Evolutionary conservation across 2,329 filamentous ascomycete species (phyloP).

Genomic region (Alternaria sp.): DNA sequence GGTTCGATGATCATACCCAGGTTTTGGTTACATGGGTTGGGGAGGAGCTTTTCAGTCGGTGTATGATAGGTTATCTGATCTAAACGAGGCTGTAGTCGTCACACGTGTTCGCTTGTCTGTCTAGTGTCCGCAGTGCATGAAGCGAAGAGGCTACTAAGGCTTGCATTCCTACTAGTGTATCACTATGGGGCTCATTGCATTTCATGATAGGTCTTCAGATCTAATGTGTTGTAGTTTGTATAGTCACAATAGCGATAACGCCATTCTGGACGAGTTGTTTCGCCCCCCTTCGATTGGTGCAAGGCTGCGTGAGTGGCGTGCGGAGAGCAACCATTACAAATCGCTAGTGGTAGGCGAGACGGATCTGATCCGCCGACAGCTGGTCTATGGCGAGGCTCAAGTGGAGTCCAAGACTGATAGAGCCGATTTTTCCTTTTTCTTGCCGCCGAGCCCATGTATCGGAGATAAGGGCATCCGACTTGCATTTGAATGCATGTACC

Average conservation of each 20-base stretch:
- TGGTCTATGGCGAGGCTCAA: slow-evolving; percentile 9
- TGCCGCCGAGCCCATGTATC: slow-evolving; percentile 14
- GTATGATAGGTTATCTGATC: slow-evolving; percentile 16
- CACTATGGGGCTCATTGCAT: not conserved
- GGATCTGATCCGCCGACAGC: slow-evolving; percentile 23
- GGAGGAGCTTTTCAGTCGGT: slow-evolving; percentile 1
- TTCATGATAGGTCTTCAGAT: not conserved
- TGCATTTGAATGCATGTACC: not conserved
- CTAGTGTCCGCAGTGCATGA: slow-evolving; percentile 32
- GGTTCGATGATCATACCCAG: not conserved
- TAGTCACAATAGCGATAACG: not conserved
- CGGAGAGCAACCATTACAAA: slow-evolving; percentile 14
- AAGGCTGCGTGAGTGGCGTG: slow-evolving; percentile 7
- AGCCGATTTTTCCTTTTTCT: slow-evolving; percentile 14
- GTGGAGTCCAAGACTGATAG: slow-evolving; percentile 9
- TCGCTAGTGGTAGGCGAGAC: slow-evolving; percentile 26
- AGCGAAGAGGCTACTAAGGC: slow-evolving; percentile 14
- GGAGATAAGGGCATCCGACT: not conserved
- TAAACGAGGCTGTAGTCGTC: slow-evolving; percentile 3
- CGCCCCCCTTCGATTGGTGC: slow-evolving; percentile 1
- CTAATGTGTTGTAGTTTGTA: not conserved
- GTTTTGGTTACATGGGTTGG: slow-evolving; percentile 3
- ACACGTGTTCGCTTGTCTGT: slow-evolving; percentile 27
- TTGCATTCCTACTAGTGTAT: not conserved
- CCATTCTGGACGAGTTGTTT: not conserved